Conservation (phyloP, 257 asterid species). For the Catharanthus roseus region DNA sequence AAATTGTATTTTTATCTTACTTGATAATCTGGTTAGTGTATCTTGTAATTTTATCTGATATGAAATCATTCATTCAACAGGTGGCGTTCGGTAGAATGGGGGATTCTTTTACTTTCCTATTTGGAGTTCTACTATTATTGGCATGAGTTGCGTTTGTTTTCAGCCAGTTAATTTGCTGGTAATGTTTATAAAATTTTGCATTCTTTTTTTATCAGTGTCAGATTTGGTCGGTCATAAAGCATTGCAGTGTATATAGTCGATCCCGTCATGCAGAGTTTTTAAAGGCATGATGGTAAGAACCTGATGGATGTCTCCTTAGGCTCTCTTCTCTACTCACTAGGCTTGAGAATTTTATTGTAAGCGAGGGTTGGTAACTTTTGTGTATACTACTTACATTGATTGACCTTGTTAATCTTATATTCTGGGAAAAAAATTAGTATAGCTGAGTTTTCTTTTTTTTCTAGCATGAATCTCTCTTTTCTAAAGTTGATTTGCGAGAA, state of each 20-base stretch:
- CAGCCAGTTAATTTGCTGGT: neutral
- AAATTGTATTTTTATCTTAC: neutral
- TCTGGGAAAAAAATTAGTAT: too few relatives aligned
- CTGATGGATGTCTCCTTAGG: neutral
- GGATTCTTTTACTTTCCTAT: neutral
- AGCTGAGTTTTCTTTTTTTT: neutral
- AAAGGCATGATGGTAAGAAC: conserved; percentile 12
- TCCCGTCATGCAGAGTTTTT: conserved; percentile 13
- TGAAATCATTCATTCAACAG: conserved; percentile 3
- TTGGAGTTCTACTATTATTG: neutral
- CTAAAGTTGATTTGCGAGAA: too few relatives aligned
- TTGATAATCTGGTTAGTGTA: neutral
- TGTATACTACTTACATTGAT: too few relatives aligned
- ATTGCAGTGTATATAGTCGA: conserved; percentile 6
- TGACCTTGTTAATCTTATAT: neutral
- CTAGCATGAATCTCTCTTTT: neutral
- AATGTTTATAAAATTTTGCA: neutral
- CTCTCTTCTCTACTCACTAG: neutral
- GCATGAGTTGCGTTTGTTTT: neutral
- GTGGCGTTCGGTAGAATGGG: too few relatives aligned
- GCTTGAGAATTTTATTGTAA: neutral
- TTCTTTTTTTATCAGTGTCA: neutral
- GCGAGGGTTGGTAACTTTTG: neutral
- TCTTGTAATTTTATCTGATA: neutral
- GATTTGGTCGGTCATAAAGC: neutral